Conservation (phyloP, 805 yeast species). For the Candida sphagnicola region DNA sequence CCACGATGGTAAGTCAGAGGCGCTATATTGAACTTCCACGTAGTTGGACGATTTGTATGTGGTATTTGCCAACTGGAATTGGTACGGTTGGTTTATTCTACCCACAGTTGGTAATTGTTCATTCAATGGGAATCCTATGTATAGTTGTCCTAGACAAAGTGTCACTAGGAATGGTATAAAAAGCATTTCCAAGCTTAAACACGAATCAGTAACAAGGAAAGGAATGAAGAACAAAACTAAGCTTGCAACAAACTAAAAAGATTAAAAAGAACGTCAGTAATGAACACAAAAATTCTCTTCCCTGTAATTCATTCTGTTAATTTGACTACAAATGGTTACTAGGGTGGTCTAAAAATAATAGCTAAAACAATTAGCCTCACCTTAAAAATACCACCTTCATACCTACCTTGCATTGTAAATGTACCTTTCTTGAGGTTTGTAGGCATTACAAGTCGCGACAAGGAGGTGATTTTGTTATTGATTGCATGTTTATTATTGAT, state of each 20-base stretch:
- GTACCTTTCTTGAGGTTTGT: not conserved
- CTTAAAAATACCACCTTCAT: not conserved
- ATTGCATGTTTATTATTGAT: too few species aligned
- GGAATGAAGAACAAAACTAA: not conserved
- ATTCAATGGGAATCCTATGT: slow-evolving; percentile 69
- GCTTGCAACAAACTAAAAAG: not conserved
- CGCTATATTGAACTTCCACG: slow-evolving; percentile 49
- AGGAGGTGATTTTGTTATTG: too few species aligned
- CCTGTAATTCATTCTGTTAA: too few species aligned
- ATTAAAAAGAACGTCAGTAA: not conserved
- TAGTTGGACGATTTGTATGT: slow-evolving; percentile 47
- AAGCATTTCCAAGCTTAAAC: not conserved
- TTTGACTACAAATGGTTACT: not conserved
- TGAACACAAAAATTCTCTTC: not conserved
- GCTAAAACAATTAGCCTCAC: not conserved
- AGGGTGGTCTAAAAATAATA: not conserved
- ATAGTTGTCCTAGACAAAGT: slow-evolving; percentile 41
- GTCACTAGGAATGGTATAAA: not conserved
- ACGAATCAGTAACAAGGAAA: not conserved
- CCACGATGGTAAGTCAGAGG: slow-evolving; percentile 70
- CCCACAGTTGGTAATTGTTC: slow-evolving; percentile 90
- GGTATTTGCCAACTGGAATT: slow-evolving; percentile 63
- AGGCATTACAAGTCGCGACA: not conserved
- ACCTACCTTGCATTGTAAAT: not conserved
- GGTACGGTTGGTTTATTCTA: slow-evolving; percentile 55